phyloP scores from a whole-genome alignment of 331 rosid species.

The Malus hybrid region DNA sequence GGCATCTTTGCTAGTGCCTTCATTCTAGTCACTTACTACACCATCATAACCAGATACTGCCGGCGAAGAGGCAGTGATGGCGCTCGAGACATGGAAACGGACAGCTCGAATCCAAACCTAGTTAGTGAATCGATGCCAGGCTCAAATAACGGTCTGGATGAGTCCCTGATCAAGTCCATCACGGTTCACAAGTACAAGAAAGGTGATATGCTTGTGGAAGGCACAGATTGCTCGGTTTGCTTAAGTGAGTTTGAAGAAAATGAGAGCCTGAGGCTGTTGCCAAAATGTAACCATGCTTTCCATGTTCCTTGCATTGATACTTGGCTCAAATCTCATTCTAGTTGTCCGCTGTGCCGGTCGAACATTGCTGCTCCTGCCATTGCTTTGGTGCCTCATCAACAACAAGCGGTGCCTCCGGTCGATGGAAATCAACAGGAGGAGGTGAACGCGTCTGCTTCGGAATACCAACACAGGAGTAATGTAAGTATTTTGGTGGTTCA shows the following conservation, averaged over 20 bases:
- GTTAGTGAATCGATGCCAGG: slow-evolving; percentile 5
- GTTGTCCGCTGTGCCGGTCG: slow-evolving; percentile 73
- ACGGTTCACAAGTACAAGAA: slow-evolving; percentile 45
- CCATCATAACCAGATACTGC: slow-evolving; percentile 57
- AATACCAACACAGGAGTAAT: slow-evolving; percentile 32
- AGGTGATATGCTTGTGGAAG: slow-evolving; percentile 42
- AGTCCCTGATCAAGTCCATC: slow-evolving; percentile 49
- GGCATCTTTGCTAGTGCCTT: slow-evolving; percentile 64
- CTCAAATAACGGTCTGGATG: slow-evolving; percentile 46
- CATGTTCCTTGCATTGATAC: slow-evolving; percentile 76
- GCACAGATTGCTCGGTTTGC: slow-evolving; percentile 68
- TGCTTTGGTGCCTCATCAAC: not conserved
- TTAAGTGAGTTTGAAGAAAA: slow-evolving; percentile 64
- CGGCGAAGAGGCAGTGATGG: slow-evolving; percentile 12
- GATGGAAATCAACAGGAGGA: slow-evolving; percentile 10
- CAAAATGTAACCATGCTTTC: slow-evolving; percentile 72
- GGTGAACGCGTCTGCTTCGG: slow-evolving; percentile 17
- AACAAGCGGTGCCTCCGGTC: slow-evolving; percentile 2
- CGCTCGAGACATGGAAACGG: not conserved
- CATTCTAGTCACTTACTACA: slow-evolving; percentile 51
- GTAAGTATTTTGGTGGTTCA: slow-evolving; percentile 31
- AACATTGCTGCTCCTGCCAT: slow-evolving; percentile 15
- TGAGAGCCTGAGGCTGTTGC: slow-evolving; percentile 56
- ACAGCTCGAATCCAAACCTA: not conserved
- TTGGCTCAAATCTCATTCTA: slow-evolving; percentile 64